Percentiles rank a stretch among this genome's conserved stretches.
Conservation (phyloP, 805 yeast genomes). For the Starmerella bombi region DNA sequence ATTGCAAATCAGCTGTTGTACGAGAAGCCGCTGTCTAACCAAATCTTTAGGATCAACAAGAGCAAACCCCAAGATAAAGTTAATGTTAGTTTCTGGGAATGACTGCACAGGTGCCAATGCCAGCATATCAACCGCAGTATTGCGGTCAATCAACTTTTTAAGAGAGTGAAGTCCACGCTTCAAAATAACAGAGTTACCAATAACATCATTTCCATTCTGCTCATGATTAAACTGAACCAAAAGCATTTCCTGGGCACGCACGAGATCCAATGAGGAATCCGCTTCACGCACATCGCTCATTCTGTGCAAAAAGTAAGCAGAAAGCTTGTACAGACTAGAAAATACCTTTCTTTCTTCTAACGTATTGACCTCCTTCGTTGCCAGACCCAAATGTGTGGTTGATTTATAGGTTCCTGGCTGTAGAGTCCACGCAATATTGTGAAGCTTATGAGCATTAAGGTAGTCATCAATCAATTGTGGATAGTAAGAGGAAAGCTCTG, state of each 20-base stretch:
- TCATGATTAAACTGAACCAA: not conserved
- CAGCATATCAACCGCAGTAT: constrained; percentile 12
- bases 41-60: constrained; percentile 8
- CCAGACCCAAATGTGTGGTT: constrained; percentile 5
- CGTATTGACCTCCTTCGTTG: constrained; percentile 1
- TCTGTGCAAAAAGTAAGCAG: constrained; percentile 3
- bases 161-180: constrained; percentile 2
- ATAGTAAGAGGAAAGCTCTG: constrained; percentile 5
- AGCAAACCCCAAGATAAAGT: constrained; percentile 8
- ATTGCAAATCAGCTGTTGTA: constrained; percentile 14
- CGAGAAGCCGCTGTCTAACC: constrained; percentile 10
- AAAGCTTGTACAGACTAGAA: constrained; percentile 14
- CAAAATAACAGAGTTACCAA: not conserved
- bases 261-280: constrained; percentile 4
- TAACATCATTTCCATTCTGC: not conserved
- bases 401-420: constrained; percentile 9
- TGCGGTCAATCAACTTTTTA: constrained; percentile 1
- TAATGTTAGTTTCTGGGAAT: constrained; percentile 4
- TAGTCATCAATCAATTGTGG: constrained; percentile 7
- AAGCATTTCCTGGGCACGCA: constrained; percentile 9
- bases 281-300: constrained; percentile 1
- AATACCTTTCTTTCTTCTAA: constrained; percentile 3
- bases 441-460: constrained; percentile 5
- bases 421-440: constrained; percentile 16
- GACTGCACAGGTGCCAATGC: constrained; percentile 12